Base-by-base conservation (phyloP, 2,329 filamentous ascomycete species). In the Scortechinia acanthostroma region DNA sequence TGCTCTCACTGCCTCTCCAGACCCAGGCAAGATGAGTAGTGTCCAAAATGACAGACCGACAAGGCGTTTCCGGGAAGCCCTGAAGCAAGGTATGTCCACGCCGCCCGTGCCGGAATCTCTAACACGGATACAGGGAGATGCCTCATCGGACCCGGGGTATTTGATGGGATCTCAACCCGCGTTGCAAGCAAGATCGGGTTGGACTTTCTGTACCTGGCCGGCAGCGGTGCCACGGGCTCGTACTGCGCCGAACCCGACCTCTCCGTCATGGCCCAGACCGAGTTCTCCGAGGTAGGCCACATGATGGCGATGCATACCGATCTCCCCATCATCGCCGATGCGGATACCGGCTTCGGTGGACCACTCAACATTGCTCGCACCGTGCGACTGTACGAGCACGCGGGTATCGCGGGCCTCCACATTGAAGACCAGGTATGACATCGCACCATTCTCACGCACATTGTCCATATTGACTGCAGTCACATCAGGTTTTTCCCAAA, bases 401-500 rank as follows among this genome's bases (percentile, higher is more conserved):
- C 72, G 2, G 74, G 74, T 20, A 70, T 79, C 2, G 75, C 76
- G 1, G 75, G 64, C 6, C 64, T 78, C 40, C 76, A 79, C 53
- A 68, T 79, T 50, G 75, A 80, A 56, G 76, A 79, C 55, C 73
- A 79, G 54, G 66, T 77, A 30, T 30, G 10, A 30, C 10, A 30
- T 30, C n/a, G n/a, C n/a, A n/a, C n/a, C n/a, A n/a, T n/a, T n/a
- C n/a, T n/a, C n/a, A n/a, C n/a, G n/a, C n/a, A n/a, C n/a, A n/a
- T n/a, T n/a, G n/a, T n/a, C n/a, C n/a, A n/a, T n/a, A n/a, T n/a
- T n/a, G n/a, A n/a, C n/a, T n/a, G n/a, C n/a, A n/a, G n/a, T n/a
- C n/a, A n/a, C n/a, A n/a, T n/a, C n/a, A n/a, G n/a, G n/a, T n/a
- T n/a, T n/a, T n/a, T n/a, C n/a, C n/a, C n/a, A 30, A 30, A n/a